Evolutionary conservation across 345 rosid genomes (phyloP), one percentile per base, ranked within the genome.

Genomic region (Ailanthus altissimus): DNA sequence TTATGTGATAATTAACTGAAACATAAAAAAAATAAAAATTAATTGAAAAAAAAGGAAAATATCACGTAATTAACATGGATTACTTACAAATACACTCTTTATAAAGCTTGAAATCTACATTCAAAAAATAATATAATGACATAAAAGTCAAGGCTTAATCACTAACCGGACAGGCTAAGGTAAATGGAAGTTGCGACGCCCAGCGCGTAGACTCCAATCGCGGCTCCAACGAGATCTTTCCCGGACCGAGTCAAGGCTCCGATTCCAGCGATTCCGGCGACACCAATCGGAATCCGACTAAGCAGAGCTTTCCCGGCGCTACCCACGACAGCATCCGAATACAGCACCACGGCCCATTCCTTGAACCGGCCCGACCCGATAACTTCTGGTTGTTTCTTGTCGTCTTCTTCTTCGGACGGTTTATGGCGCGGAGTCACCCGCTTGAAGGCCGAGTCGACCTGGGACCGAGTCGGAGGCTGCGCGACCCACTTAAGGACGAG

Each of bases 131-230:
- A 5, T 28, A 21, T 8, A 46, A 45, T 5, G 14, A 63, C 0
- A 15, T 16, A 18, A 49, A 9, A 1, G 9, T 49, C 2, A 2
- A 8, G 42, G 21, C 38, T 49, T 10, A 16, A 8, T 15, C 20
- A 14, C 85, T 78, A 91, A 68, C 85, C 86, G 49, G 92, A 88
- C 80, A 93, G 78, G 75, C 97, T 79, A 38, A 91, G 84, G 73
- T 85, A 90, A 77, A 93, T 81, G 14, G 97, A 91, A 72, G 95
- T 81, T 2, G 88, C 95, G 18, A 93, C 92, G 11, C 97, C 95
- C 16, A 92, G 84, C 13, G 95, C 93, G 86, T 92, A 94, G 5
- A 85, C 84, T 45, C 94, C 98, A 70, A 90, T 83, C 85, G 85
- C 91, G 5, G 92, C 83, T 23, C 93, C 97, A 23, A 90, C 70